Conservation (phyloP, 2,329 filamentous ascomycete species). For the Xylaria arbuscula region DNA sequence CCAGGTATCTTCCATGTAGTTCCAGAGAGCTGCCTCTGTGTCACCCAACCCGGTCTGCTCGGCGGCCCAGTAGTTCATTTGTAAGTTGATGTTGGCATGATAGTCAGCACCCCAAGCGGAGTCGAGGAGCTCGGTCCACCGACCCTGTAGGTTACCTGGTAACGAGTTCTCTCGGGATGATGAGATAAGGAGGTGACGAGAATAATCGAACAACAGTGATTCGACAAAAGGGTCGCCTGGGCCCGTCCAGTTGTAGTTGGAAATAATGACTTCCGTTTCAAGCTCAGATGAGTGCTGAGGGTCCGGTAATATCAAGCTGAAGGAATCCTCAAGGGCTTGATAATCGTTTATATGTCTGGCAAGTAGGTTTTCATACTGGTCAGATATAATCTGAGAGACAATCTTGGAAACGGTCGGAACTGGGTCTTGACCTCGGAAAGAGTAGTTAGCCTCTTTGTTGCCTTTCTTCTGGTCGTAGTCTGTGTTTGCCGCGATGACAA, state of each 20-base stretch:
- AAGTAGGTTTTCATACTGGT: slow-evolving; percentile 49
- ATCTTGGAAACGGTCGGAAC: slow-evolving; percentile 51
- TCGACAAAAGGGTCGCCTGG: slow-evolving; percentile 64
- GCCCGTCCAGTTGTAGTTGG: slow-evolving; percentile 48
- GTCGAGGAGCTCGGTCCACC: slow-evolving; percentile 59
- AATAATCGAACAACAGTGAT: slow-evolving; percentile 63
- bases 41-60: slow-evolving; percentile 63
- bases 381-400: slow-evolving; percentile 50
- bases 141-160: slow-evolving; percentile 67
- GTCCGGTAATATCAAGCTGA: slow-evolving; percentile 60
- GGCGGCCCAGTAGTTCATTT: slow-evolving; percentile 71
- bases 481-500: slow-evolving; percentile 60
- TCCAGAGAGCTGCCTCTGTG: slow-evolving; percentile 60
- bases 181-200: slow-evolving; percentile 65
- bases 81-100: slow-evolving; percentile 68
- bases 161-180: slow-evolving; percentile 63
- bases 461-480: slow-evolving; percentile 64
- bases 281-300: slow-evolving; percentile 52
- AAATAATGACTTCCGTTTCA: slow-evolving; percentile 53
- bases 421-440: slow-evolving; percentile 62
- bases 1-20: slow-evolving; percentile 66
- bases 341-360: slow-evolving; percentile 57
- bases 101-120: slow-evolving; percentile 67
- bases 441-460: slow-evolving; percentile 56
- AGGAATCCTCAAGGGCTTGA: slow-evolving; percentile 52